Conservation (phyloP, 176 grass and related monocot genomes). For the Carex cristatella region DNA sequence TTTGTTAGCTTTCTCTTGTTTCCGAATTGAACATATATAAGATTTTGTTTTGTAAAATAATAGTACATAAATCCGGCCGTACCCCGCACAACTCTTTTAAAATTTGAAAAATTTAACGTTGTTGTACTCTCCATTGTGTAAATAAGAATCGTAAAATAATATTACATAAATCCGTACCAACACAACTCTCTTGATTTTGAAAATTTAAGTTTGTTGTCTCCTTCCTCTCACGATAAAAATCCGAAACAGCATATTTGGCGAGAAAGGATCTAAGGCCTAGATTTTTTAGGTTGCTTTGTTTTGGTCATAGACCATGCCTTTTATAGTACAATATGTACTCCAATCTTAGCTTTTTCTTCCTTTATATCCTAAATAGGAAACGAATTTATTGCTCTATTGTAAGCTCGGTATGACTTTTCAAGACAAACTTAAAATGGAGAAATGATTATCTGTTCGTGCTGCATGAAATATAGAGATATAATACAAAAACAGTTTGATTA, state of each 20-base stretch:
- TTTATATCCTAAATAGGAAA: not conserved
- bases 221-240: not conserved
- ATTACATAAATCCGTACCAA: not conserved
- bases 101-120: not conserved
- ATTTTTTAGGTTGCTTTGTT: not conserved
- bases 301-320: not conserved
- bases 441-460: not conserved
- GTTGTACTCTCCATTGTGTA: not conserved
- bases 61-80: not conserved
- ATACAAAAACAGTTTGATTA: not conserved
- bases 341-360: not conserved
- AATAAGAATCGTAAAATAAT: not conserved
- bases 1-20: not conserved
- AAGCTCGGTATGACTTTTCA: not conserved
- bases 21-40: not conserved
- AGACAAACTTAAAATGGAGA: not conserved
- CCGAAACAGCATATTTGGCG: not conserved
- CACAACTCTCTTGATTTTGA: not conserved
- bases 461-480: constrained; percentile 5
- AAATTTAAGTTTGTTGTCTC: not conserved
- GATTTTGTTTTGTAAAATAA: not conserved
- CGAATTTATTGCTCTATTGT: not conserved
- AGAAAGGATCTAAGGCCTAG: not conserved
- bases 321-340: constrained; percentile 10
- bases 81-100: not conserved